These are phyloP conservation scores for Globisporangium splendens DNA, from an alignment of 352 stramenopile species.

Conservation along the genomic window DNA sequence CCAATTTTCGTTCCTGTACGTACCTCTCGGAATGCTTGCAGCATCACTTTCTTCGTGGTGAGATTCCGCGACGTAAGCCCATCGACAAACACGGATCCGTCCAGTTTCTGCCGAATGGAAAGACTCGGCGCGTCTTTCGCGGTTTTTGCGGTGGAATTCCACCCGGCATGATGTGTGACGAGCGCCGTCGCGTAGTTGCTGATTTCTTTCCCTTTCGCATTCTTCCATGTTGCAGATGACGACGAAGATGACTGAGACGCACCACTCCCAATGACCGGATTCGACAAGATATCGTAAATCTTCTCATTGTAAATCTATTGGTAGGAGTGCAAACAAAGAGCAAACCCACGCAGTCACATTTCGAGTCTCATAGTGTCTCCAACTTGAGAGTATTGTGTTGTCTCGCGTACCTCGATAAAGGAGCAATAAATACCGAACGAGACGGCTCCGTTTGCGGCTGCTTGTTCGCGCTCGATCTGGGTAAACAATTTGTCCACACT, in stretches of 20 bases:
- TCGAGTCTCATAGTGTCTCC: too few relatives aligned
- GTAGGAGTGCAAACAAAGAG: constrained; percentile 8
- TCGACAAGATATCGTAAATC: constrained; percentile 67
- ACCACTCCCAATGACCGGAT: constrained; percentile 5
- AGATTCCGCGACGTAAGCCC: constrained; percentile 58
- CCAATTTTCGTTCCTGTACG: not conserved
- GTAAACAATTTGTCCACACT: constrained; percentile 54
- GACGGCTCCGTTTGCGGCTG: constrained; percentile 8
- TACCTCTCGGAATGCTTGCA: constrained; percentile 64
- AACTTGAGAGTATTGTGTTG: too few relatives aligned
- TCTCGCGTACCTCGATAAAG: constrained; percentile 48
- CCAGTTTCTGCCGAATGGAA: constrained; percentile 58
- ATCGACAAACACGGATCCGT: constrained; percentile 67
- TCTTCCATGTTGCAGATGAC: not conserved
- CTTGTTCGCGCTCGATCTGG: constrained; percentile 26
- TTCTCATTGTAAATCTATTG: constrained; percentile 71
- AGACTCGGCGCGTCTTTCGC: constrained; percentile 51
- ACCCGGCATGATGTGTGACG: constrained; percentile 32
- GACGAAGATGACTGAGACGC: not conserved
- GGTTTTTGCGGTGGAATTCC: constrained; percentile 39
- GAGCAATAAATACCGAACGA: constrained; percentile 61
- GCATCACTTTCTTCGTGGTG: constrained; percentile 34
- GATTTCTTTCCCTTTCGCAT: constrained; percentile 10
- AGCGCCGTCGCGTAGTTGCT: constrained; percentile 3
- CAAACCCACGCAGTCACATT: too few relatives aligned